Conservation (phyloP, 139 green algal genomes). For the Yamagishiella unicocca region DNA sequence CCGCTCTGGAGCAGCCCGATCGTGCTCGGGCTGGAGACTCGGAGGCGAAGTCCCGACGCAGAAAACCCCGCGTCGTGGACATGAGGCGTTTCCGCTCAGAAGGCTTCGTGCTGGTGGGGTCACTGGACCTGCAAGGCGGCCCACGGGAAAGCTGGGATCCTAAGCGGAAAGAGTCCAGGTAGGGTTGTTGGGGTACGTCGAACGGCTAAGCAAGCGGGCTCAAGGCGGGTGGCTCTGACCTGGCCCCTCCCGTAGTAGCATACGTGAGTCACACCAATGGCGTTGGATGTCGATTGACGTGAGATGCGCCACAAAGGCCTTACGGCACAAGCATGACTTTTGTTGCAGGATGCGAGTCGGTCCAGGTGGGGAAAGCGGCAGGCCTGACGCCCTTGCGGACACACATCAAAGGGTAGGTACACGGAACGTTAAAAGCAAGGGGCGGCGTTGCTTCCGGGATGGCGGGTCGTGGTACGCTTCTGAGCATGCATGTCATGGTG, state of each 20-base stretch:
- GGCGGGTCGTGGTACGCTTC: too few species aligned
- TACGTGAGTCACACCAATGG: too few species aligned
- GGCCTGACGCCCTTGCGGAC: neutral
- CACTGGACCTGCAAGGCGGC: neutral
- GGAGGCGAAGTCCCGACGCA: neutral
- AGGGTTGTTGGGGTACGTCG: neutral
- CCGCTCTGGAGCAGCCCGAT: neutral
- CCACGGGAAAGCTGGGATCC: too few species aligned
- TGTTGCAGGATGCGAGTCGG: neutral
- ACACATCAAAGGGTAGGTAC: neutral
- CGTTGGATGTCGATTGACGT: too few species aligned
- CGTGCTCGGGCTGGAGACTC: too few species aligned
- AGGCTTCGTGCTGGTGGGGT: conserved; percentile 15
- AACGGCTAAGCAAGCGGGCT: too few species aligned
- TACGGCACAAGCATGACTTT: neutral
- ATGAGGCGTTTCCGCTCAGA: neutral
- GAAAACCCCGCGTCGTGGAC: neutral
- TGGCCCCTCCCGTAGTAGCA: neutral
- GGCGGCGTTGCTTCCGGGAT: neutral
- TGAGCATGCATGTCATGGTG: neutral
- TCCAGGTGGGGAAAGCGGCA: neutral
- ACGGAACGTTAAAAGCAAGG: neutral
- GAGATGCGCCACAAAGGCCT: neutral
- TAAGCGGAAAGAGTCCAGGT: neutral
- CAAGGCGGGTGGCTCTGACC: neutral